Evolutionary conservation across 495 filamentous ascomycete genomes (phyloP).

Genomic region (Penicillium goetzii): DNA sequence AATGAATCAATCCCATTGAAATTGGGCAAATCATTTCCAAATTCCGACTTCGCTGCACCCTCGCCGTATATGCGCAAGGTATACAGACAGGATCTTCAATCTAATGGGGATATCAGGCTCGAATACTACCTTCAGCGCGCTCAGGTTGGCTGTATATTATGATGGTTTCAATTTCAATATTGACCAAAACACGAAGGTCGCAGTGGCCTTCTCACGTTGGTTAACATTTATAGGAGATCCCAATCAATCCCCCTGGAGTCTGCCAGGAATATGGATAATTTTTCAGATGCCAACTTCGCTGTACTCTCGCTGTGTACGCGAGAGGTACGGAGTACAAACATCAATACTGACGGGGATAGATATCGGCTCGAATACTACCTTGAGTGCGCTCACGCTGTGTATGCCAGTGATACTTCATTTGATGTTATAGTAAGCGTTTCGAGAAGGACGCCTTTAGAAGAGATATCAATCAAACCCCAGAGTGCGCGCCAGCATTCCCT

Average conservation of each 20-base stretch:
- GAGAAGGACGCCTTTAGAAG: not conserved
- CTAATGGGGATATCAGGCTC: not conserved
- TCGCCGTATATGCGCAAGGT: not conserved
- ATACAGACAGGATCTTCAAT: not conserved
- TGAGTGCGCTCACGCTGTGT: not conserved
- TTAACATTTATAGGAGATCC: not conserved
- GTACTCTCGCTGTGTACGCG: not conserved
- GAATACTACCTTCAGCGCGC: not conserved
- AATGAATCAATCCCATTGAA: conserved; percentile 22
- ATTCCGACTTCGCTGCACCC: not conserved
- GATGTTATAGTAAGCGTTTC: not conserved
- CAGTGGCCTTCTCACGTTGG: too few relatives aligned
- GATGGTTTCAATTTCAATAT: too few relatives aligned
- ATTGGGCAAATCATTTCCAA: not conserved
- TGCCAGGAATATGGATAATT: not conserved
- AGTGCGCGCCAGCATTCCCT: not conserved
- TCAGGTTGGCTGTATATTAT: not conserved
- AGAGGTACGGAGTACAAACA: too few relatives aligned
- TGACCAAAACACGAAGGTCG: too few relatives aligned
- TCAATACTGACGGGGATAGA: too few relatives aligned
- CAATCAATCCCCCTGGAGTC: not conserved
- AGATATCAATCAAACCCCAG: not conserved
- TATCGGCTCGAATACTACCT: not conserved
- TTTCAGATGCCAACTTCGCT: not conserved
- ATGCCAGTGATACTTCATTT: not conserved